Evolutionary conservation across 352 stramenopile genomes (phyloP), one percentile per base, ranked within the genome.

Genomic region (Phytophthora tubulina): DNA sequence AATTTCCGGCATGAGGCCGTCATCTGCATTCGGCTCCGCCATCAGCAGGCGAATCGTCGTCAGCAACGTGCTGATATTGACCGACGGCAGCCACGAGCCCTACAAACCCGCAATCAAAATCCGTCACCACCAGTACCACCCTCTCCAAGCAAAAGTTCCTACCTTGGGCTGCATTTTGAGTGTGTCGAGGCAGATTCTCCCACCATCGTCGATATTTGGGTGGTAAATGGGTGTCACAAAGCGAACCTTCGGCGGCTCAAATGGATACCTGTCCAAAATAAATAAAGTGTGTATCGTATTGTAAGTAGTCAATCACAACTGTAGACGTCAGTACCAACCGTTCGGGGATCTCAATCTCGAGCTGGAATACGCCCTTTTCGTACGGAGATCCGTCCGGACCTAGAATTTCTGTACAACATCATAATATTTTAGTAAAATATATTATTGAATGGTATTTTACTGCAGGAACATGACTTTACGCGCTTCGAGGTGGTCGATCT

Each of bases 111-210:
- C 21, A 41, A 59, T n/a, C 35, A 71, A 60, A 30, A 76, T n/a
- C n/a, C n/a, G 21, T 35, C 3, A 32, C 48, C 27, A 46, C 46
- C 33, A 70, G 45, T 36, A 50, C 3, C 38, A 14, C 17, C 15
- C 30, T 55, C 31, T 30, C 36, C 15, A 51, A 44, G 9, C 21
- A 41, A 45, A 52, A 44, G 9, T 11, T 6, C 38, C 51, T 11
- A 90, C 87, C 80, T 95, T 94, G 15, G 92, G 92, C 61, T 94
- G 89, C 90, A 95, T 96, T 78, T 98, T 98, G 55, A 97, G 86
- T 11, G 90, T 96, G 70, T 98, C 91, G 5, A 98, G 82, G 59
- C 91, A 98, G 50, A 98, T 98, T 32, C 92, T 85, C 4, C 92
- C 92, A 3, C 76, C 86, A 55, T 95, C 89, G 46, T 96, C 88